Base-by-base conservation (phyloP, 495 filamentous ascomycete genomes). In the Pseudomonodictys pantanalensis region DNA sequence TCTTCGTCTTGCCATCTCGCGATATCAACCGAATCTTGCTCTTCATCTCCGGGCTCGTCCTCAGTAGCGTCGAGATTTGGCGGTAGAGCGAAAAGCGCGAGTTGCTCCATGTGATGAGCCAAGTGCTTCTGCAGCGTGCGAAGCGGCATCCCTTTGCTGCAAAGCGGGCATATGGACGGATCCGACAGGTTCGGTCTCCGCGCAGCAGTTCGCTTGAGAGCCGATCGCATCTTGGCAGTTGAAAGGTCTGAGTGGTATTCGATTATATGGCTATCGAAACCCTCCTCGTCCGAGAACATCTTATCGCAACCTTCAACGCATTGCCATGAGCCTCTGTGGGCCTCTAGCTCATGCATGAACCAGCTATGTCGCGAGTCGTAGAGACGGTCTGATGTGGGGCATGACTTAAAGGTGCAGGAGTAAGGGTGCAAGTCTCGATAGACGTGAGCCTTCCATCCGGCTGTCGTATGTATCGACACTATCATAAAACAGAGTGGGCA, bases 1-100 rank as follows among this genome's bases (percentile, higher is more conserved):
- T 58, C 55, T 18, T 58, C 55, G 24, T 58, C 44, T 38, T 46
- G 20, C 53, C 42, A 56, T 32, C 18, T 30, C 6, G 11, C 7
- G 5, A 51, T 20, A 30, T 59, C 35, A 10, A 33, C 10, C 24
- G 32, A 6, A 8, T 74, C 49, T 5, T 23, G 11, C 1, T 56
- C 50, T 8, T 62, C 58, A 42, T 55, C 41, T 20, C 42, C 11
- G 1, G 43, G 29, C 3, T 56, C 52, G n/a, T 62, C 51, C 24
- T 62, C 58, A 7, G 49, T 46, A 2, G 23, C 47, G 1, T 61
- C 58, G 3, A 50, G 7, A 47, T 75, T 69, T 60, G 45, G 12
- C 22, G 68, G 60, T 9, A 70, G 49, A 1, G 61, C 65, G 56
- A 70, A 70, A 10, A 68, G 46, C 15, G 68, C 65, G 7, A 70